Evolutionary conservation across 2,329 filamentous ascomycete species (phyloP).

Genomic region (Truncatella angustata): DNA sequence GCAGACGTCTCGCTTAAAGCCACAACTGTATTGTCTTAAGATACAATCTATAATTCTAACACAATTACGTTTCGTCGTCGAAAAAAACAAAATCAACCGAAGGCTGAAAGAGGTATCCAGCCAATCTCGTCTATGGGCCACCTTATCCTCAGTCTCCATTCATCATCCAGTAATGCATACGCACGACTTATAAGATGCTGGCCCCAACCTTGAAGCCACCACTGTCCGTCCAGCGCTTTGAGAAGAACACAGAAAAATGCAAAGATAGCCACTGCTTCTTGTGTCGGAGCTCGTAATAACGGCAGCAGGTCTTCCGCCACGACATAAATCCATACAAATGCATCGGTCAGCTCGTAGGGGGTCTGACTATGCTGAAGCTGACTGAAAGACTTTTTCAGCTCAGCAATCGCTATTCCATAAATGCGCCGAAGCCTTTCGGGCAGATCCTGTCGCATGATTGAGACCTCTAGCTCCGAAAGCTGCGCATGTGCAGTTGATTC

Average conservation of each 20-base stretch:
- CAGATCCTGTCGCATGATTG: background rate
- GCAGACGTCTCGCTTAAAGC: too few relatives aligned
- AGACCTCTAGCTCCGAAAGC: background rate
- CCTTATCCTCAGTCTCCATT: conserved; percentile 15
- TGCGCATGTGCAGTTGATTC: background rate
- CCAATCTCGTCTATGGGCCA: conserved; percentile 19
- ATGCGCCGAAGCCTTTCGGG: background rate
- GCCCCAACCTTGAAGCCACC: conserved; percentile 19
- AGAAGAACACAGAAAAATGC: conserved; percentile 16
- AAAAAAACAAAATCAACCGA: too few relatives aligned
- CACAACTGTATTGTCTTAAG: too few relatives aligned
- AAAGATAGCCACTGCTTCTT: conserved; percentile 32
- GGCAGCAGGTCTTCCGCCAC: conserved; percentile 24
- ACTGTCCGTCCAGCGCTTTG: conserved; percentile 11
- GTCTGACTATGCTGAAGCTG: background rate
- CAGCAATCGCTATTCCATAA: conserved; percentile 11
- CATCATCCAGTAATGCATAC: conserved; percentile 16
- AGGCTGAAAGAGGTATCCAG: too few relatives aligned
- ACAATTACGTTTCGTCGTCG: too few relatives aligned
- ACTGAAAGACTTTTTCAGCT: conserved; percentile 14
- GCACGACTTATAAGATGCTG: conserved; percentile 14
- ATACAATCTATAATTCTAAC: too few relatives aligned
- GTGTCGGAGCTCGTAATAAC: conserved; percentile 19
- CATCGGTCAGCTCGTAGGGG: conserved; percentile 18
- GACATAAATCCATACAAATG: conserved; percentile 30